These are phyloP conservation scores for Forsythia suspensa DNA, from an alignment of 257 asterid genomes.

Conservation along the genomic window DNA sequence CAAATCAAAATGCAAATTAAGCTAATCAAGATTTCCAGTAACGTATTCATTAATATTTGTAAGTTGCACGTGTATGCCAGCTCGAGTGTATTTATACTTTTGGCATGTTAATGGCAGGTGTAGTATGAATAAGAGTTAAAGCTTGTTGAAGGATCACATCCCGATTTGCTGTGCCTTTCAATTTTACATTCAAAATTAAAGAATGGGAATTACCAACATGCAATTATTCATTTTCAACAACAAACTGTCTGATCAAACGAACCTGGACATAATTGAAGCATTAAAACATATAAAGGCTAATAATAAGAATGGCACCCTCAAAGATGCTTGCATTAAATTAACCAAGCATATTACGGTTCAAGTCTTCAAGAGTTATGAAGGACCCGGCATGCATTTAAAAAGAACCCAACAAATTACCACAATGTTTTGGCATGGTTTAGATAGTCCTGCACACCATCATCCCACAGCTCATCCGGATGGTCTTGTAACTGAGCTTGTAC, in stretches of 20 bases:
- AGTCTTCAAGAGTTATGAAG: constrained; percentile 7
- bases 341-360: neutral
- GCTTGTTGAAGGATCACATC: neutral
- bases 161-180: constrained; percentile 1
- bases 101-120: neutral
- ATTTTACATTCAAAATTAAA: neutral
- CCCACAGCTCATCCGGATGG: constrained; percentile 99
- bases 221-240: neutral
- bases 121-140: neutral
- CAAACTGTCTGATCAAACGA: too few species aligned
- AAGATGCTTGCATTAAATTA: neutral
- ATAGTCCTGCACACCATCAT: constrained; percentile 90
- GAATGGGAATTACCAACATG: neutral
- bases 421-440: constrained; percentile 73
- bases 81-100: neutral
- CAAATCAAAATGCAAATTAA: neutral
- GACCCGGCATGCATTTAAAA: constrained; percentile 9
- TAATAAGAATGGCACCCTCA: neutral
- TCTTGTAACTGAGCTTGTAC: constrained; percentile 71
- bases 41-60: neutral
- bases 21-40: neutral
- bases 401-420: constrained; percentile 50
- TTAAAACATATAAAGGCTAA: neutral
- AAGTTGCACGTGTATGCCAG: neutral
- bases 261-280: neutral